Base-by-base conservation (phyloP, 805 yeast species). In the Candida krabiensis region DNA sequence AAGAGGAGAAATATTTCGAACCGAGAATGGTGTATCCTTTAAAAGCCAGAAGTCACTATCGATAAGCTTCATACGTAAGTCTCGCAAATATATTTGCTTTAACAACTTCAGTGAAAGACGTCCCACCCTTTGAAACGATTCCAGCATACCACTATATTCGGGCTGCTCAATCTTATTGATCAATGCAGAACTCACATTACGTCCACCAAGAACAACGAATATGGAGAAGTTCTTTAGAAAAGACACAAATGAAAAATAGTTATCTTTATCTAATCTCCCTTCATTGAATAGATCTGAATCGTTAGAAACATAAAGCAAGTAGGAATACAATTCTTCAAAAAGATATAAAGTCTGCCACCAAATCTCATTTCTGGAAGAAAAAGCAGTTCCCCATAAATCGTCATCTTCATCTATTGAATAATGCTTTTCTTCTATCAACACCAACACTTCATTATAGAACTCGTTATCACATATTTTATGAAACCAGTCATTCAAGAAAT, bases 21-120 rank as follows among this genome's bases (percentile, higher is more conserved):
- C 41, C 5, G 53, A 47, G 15, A 53, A 44, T 0, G 39, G 26
- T 8, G 47, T 33, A 13, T 34, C 36, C 4, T 45, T 29, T 14
- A 73, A 48, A 32, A 64, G 42, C 95, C 95, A 87, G 46, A 81
- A 74, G 3, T 60, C 63, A 2, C 58, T 56, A 0, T 69, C 69
- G 19, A 84, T 59, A 28, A 83, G 68, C 2, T 65, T 58, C 38
- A 84, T 61, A 34, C 91, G 67, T n/a, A 83, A 64, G 49, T 86
- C 83, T 35, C 85, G 75, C 40, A 75, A 53, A 55, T 84, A 80
- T 1, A 86, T 57, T 55, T 83, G 90, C 37, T 81, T 75, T 35
- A 84, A 58, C 3, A 84, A 68, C 19, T 70, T 63, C n/a, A 80
- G 55, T 0, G 83, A 64, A 1, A 72, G 53, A 3, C 53, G 55